A percentile compares a stretch with the other conserved stretches of the same genome.
Evolutionary conservation across 306 rosid species (phyloP).

Genomic region (Lathyrus oleraceus): DNA sequence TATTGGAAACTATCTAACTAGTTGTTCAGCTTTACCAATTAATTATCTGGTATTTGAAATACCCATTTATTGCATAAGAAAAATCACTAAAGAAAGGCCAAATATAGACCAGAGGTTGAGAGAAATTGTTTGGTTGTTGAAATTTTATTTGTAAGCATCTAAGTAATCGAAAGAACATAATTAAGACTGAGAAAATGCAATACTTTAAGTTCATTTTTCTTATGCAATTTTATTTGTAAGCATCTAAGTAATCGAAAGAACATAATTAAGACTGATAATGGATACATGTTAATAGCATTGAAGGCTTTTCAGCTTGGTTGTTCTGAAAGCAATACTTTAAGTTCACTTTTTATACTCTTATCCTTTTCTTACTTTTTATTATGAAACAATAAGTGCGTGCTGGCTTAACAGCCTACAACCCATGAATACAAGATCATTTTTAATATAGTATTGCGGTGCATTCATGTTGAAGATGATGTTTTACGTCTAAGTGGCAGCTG

Average conservation of each 20-base stretch:
- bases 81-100: not conserved
- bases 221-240: constrained; percentile 23
- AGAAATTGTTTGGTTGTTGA: constrained; percentile 15
- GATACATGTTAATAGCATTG: constrained; percentile 6
- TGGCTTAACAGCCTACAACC: not conserved
- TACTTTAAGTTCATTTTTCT: no score
- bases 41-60: constrained; percentile 7
- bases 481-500: constrained; percentile 1
- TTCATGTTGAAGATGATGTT: not conserved
- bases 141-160: constrained; percentile 19
- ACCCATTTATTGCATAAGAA: not conserved
- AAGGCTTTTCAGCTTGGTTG: constrained; percentile 5
- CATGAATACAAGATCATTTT: not conserved
- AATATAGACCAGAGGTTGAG: not conserved
- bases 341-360: not conserved
- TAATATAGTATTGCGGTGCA: not conserved
- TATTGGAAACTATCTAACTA: constrained; percentile 7
- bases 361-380: not conserved
- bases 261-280: not conserved
- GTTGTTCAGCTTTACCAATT: constrained; percentile 1
- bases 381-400: not conserved
- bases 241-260: constrained; percentile 11
- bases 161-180: constrained; percentile 6
- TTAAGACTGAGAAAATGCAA: constrained; percentile 6
- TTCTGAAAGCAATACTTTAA: constrained; percentile 1